Evolutionary conservation across 345 rosid genomes (phyloP).

Genomic region (Aquilaria yunnanensis): DNA sequence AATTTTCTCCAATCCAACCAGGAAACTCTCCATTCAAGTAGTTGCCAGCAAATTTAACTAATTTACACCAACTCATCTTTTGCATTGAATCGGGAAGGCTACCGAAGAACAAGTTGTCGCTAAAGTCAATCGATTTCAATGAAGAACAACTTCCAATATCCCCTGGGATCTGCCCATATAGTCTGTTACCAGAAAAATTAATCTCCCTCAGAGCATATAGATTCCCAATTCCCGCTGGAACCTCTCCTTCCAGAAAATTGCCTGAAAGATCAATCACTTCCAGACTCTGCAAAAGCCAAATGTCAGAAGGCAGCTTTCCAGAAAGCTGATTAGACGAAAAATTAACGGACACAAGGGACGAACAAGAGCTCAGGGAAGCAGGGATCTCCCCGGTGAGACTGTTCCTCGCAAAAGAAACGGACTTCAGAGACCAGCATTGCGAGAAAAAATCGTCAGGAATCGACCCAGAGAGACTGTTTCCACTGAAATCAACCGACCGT

Average conservation of each 20-base stretch:
- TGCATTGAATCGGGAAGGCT: constrained; percentile 61
- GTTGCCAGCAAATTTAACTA: constrained; percentile 50
- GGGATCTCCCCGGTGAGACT: constrained; percentile 64
- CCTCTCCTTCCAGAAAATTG: constrained; percentile 57
- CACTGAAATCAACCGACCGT: constrained; percentile 58
- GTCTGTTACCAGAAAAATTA: constrained; percentile 46
- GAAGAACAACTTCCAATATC: constrained; percentile 60
- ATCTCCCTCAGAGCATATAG: constrained; percentile 49
- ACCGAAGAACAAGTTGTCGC: constrained; percentile 61
- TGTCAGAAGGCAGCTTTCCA: constrained; percentile 48
- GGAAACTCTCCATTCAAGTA: constrained; percentile 56
- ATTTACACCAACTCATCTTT: constrained; percentile 38
- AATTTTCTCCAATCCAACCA: constrained; percentile 57
- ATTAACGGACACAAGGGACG: constrained; percentile 42
- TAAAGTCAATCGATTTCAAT: constrained; percentile 51
- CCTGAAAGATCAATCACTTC: constrained; percentile 61
- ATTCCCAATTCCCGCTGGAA: constrained; percentile 49
- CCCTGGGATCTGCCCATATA: constrained; percentile 54
- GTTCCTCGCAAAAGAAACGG: constrained; percentile 64
- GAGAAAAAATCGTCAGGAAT: constrained; percentile 61
- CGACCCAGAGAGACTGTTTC: constrained; percentile 57
- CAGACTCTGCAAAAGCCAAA: constrained; percentile 60
- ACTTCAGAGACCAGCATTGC: constrained; percentile 72
- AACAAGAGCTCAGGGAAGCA: constrained; percentile 54
- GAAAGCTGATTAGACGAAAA: constrained; percentile 70